Evolutionary conservation across 768 basidiomycete genomes (phyloP).

Genomic region (Serendipita sp.): DNA sequence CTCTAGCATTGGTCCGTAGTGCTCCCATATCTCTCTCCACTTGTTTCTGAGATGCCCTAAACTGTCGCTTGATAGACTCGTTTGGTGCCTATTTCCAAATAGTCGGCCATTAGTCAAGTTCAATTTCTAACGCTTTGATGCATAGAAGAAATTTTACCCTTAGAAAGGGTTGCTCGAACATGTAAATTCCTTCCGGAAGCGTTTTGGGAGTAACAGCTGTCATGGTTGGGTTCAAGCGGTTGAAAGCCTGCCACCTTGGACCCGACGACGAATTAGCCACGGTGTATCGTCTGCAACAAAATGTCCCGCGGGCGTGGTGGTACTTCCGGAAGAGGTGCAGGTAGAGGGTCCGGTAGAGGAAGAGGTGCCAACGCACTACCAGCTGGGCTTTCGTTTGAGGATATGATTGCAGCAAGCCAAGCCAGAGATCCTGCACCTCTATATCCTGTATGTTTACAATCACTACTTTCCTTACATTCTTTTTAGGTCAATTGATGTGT

Average conservation of each 20-base stretch:
- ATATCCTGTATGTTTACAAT: neutral
- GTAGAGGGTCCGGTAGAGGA: neutral
- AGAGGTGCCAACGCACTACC: neutral
- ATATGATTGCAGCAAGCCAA: neutral
- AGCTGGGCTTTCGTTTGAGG: neutral
- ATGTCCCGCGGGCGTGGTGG: conserved; percentile 2
- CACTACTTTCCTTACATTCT: neutral
- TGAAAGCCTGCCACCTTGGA: neutral
- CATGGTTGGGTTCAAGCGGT: neutral
- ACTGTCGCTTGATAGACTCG: conserved; percentile 79
- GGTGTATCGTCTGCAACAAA: neutral
- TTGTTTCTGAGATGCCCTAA: conserved; percentile 63
- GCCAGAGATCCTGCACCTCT: neutral
- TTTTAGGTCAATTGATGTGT: neutral
- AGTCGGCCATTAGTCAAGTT: neutral
- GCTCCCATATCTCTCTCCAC: conserved; percentile 64
- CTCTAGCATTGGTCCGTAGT: conserved; percentile 39
- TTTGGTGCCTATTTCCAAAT: conserved; percentile 51
- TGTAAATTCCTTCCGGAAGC: conserved; percentile 43
- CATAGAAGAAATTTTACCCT: conserved; percentile 29
- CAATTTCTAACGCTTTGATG: neutral
- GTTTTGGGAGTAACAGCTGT: neutral
- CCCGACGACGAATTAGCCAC: neutral
- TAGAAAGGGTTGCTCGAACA: conserved; percentile 75
- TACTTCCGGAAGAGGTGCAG: neutral